These are phyloP conservation scores for Plectosphaerella plurivora DNA, from an alignment of 2,329 filamentous ascomycete genomes.

Conservation along the genomic window DNA sequence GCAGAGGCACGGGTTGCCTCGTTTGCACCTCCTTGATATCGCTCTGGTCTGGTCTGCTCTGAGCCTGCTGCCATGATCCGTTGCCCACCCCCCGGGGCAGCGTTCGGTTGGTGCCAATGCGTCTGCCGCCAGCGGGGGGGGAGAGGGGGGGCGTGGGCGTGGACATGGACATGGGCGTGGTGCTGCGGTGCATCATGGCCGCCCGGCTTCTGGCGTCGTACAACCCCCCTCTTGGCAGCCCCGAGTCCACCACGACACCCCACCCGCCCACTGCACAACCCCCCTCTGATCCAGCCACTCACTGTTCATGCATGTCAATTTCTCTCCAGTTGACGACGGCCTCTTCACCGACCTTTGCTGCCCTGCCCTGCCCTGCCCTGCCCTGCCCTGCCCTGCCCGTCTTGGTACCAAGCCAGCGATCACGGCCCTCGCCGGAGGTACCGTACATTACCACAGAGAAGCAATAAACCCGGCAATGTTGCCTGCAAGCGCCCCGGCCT, in stretches of 20 bases:
- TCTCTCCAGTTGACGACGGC: constrained; percentile 6
- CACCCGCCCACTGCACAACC: not conserved
- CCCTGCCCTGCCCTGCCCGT: not conserved
- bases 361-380: not conserved
- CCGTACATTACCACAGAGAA: not conserved
- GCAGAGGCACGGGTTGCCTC: constrained; percentile 26
- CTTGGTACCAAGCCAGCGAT: not conserved
- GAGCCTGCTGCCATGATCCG: not conserved
- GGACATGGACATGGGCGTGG: not conserved
- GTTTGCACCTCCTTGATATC: constrained; percentile 20
- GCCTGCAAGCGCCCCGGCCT: too few relatives aligned
- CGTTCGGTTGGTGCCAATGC: too few relatives aligned
- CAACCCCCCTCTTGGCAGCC: not conserved
- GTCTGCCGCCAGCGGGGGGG: too few relatives aligned
- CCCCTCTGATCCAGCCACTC: constrained; percentile 8
- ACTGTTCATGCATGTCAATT: constrained; percentile 15
- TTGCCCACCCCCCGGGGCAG: not conserved
- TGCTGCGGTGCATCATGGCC: not conserved
- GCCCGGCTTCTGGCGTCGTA: not conserved
- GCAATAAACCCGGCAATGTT: not conserved
- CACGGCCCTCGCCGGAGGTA: not conserved
- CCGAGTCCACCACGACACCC: constrained; percentile 7
- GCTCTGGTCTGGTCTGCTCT: too few relatives aligned
- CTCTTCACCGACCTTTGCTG: constrained; percentile 12
- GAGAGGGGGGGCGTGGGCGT: too few relatives aligned